phyloP scores from a whole-genome alignment of 176 grass and related monocot species.

The Cenchrus fungigraminus region DNA sequence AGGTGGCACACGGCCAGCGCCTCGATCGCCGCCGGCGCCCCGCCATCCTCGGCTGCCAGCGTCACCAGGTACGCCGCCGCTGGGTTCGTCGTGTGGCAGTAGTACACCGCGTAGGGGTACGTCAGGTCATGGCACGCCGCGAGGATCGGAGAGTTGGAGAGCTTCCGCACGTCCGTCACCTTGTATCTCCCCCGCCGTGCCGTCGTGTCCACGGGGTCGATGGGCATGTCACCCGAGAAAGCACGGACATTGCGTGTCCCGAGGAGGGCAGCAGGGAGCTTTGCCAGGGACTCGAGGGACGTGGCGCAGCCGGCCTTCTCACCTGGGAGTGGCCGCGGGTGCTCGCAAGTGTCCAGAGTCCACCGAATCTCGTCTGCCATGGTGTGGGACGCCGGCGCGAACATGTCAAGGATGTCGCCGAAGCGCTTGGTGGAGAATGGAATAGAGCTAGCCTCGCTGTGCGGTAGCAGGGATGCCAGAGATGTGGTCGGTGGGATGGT shows the following conservation, averaged over 20 bases:
- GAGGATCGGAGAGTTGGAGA: neutral
- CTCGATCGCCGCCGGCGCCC: neutral
- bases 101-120: slow-evolving; percentile 36
- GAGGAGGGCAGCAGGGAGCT: neutral
- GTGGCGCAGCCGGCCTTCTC: slow-evolving; percentile 35
- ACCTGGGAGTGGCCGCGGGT: neutral
- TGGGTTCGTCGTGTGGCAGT: slow-evolving; percentile 35
- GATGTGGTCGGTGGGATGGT: slow-evolving; percentile 37
- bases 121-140: slow-evolving; percentile 25
- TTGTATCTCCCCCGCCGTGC: slow-evolving; percentile 14
- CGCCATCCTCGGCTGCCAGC: neutral
- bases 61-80: neutral
- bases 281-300: slow-evolving; percentile 35
- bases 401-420: neutral
- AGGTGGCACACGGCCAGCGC: slow-evolving; percentile 42
- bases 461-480: neutral
- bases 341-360: slow-evolving; percentile 25
- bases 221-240: neutral
- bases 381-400: neutral
- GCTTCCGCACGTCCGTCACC: neutral
- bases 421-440: slow-evolving; percentile 38
- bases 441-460: slow-evolving; percentile 4
- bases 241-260: slow-evolving; percentile 5
- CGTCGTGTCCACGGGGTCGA: neutral
- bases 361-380: slow-evolving; percentile 2